Evolutionary conservation across 2,329 filamentous ascomycete genomes (phyloP), one percentile per base, ranked within the genome.

Genomic region (Trichoderma oligosporum): DNA sequence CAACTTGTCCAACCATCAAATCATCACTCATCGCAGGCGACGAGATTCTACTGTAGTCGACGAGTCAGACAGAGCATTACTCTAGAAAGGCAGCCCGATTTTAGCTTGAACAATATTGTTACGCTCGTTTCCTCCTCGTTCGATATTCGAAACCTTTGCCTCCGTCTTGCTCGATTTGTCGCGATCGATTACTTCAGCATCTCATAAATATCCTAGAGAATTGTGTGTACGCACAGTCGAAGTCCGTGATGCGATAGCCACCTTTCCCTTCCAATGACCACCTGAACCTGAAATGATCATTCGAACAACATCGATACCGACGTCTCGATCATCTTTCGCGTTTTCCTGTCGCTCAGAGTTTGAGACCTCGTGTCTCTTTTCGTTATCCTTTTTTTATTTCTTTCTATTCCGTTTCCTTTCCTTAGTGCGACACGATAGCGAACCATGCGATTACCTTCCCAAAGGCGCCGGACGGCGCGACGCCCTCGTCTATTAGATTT

Each of bases 371-470:
- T 33, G 56, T 29, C 16, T 48, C 16, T 35, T 24, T 48, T 45
- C 41, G 36, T 29, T 22, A 29, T 45, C 41, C n/a, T 44, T 44
- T 29, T 45, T 36, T 38, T 39, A 39, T 36, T 29, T 45, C 11
- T 31, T 11, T 11, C 25, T 57, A 57, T 57, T 59, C 18, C 31
- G 46, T 31, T 42, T 58, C 61, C 51, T 46, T 60, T 56, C 58
- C 48, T 51, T 54, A 58, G 55, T 61, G 59, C 63, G 42, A 63
- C 61, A 62, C 62, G 52, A 63, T 64, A 65, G 22, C 12, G 16
- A 47, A 71, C 68, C 66, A 83, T 83, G 81, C 76, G 76, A 74
- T 71, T 77, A 68, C 69, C 74, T 64, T 72, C 72, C 61, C 67
- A 71, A 66, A 71, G 70, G 71, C 73, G 75, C 70, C 69, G 68